Conservation (phyloP, 805 yeast species). For the Zygosaccharomyces bisporus region DNA sequence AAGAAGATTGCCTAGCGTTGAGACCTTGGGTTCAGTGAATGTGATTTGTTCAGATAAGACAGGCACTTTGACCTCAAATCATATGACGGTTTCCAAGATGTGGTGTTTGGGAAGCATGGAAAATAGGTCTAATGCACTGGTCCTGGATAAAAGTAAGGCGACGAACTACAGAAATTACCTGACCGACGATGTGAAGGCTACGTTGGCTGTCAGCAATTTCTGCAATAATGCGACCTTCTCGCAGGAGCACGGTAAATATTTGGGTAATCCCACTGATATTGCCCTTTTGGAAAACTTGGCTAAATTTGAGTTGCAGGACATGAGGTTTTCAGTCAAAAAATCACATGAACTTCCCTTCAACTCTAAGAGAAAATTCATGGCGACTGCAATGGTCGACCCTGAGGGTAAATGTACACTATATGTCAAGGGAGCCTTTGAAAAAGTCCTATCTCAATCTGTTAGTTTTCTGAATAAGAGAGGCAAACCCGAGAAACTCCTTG, state of each 20-base stretch:
- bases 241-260: conserved; percentile 59
- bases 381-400: conserved; percentile 57
- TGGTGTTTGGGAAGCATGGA: conserved; percentile 68
- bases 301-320: conserved; percentile 68
- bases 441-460: conserved; percentile 57
- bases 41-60: conserved; percentile 92
- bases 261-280: conserved; percentile 94
- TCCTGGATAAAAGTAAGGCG: conserved; percentile 45
- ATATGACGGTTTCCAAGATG: conserved; percentile 80
- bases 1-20: conserved; percentile 89
- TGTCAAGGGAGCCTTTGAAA: conserved; percentile 91
- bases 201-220: conserved; percentile 62
- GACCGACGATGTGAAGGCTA: conserved; percentile 51
- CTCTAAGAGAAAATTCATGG: conserved; percentile 84
- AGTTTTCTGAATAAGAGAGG: conserved; percentile 58
- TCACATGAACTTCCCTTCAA: conserved; percentile 78
- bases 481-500: conserved; percentile 54
- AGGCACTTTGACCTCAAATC: conserved; percentile 85
- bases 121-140: conserved; percentile 35
- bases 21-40: conserved; percentile 90
- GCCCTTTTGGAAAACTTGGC: conserved; percentile 76
- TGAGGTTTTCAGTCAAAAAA: conserved; percentile 54
- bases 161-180: conserved; percentile 42
- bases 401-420: conserved; percentile 58
- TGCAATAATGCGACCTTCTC: conserved; percentile 76